Evolutionary conservation across 192 early-diverging fungal species (phyloP).

Genomic region (Coemansia sp.): DNA sequence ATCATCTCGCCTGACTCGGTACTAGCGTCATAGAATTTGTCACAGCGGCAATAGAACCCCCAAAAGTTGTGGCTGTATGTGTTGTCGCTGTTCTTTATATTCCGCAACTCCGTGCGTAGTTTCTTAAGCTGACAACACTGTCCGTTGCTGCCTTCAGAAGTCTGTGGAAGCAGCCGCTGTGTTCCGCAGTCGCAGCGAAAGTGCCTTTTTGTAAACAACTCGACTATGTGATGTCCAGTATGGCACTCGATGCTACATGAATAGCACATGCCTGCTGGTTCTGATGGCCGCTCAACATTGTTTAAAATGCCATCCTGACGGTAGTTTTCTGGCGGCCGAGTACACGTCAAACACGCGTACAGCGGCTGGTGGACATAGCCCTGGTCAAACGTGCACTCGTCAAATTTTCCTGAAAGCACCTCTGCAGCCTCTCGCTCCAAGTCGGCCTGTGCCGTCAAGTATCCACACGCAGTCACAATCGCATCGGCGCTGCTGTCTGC

Average conservation of each 20-base stretch:
- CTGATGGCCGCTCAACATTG: slow-evolving; percentile 5
- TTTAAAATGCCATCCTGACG: neutral
- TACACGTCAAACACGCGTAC: slow-evolving; percentile 81
- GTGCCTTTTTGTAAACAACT: slow-evolving; percentile 78
- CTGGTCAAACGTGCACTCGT: slow-evolving; percentile 67
- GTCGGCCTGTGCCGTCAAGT: slow-evolving; percentile 35
- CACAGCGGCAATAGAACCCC: slow-evolving; percentile 84
- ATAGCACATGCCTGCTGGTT: slow-evolving; percentile 66
- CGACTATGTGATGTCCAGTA: slow-evolving; percentile 73
- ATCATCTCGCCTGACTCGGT: slow-evolving; percentile 75
- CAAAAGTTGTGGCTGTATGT: slow-evolving; percentile 80
- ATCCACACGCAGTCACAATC: slow-evolving; percentile 39
- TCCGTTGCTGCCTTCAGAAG: slow-evolving; percentile 9
- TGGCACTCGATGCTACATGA: slow-evolving; percentile 78
- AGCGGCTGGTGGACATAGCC: slow-evolving; percentile 79
- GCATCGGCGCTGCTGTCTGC: neutral
- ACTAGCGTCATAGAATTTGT: slow-evolving; percentile 68
- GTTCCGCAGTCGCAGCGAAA: slow-evolving; percentile 94
- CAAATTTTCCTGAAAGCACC: slow-evolving; percentile 66
- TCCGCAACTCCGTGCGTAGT: slow-evolving; percentile 12
- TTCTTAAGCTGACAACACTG: slow-evolving; percentile 34
- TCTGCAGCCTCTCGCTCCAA: slow-evolving; percentile 52
- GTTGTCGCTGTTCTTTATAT: slow-evolving; percentile 62
- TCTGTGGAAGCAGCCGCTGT: slow-evolving; percentile 20
- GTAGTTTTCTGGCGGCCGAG: slow-evolving; percentile 31